Base-by-base conservation (phyloP, 768 basidiomycete species). In the Baorangia bicolor region DNA sequence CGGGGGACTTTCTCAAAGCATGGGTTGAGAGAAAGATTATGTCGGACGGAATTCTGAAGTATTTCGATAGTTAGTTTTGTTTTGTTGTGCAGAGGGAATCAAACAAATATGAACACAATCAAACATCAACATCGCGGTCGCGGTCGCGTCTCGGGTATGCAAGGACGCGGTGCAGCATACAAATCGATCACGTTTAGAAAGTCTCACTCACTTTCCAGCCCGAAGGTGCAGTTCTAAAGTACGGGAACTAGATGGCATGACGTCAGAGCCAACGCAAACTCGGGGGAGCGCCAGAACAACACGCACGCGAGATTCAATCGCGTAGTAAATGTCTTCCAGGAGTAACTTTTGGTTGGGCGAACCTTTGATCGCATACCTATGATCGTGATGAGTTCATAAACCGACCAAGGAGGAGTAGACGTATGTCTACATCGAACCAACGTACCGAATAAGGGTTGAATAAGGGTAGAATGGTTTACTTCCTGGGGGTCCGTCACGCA, bases 391-490 rank as follows among this genome's bases (percentile, higher is more conserved):
- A 56, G 51, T 47, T 31, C 16, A 20, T 35, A 30, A 35, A 25
- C 8, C 9, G 10, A 11, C n/a, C 8, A 38, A 35, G 23, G 2
- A 1, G 28, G 41, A 40, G 40, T 18, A 34, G 39, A 35, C 37
- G 14, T 38, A 39, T 20, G 47, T 38, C 41, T 25, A 34, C 34
- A 46, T 23, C 10, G 21, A 47, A 54, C 25, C 43, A 55, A 79
- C 87, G 53, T 69, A 92, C 91, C 91, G 85, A 66, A 94, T 94
- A 51, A 94, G 83, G 33, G 91, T 94, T 4, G 91, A 93, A 68
- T 94, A 94, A 3, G 91, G 92, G 66, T 94, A 94, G 66, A 93
- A 92, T 7, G 91, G 91, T 70, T 94, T 94, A 69, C 85, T 90
- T 44, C 92, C 91, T 8, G 92, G 90, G 3, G 91, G 92, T 0